phyloP scores from a whole-genome alignment of 2,329 filamentous ascomycete species.

The Aspergillus uvarum region DNA sequence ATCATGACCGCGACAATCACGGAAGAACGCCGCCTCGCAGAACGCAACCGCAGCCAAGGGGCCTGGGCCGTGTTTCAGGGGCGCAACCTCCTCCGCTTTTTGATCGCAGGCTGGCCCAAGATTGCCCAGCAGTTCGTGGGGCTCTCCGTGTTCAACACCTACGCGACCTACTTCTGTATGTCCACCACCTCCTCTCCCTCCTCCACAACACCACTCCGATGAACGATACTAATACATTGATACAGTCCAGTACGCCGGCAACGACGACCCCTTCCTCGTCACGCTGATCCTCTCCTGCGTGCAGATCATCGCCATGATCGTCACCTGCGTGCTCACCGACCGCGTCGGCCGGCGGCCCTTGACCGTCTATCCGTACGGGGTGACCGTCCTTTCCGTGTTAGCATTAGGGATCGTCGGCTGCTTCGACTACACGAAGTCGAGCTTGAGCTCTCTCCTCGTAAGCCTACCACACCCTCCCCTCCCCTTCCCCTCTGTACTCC shows the following conservation, averaged over 20 bases:
- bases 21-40: constrained; percentile 33
- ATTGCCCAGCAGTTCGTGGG: constrained; percentile 44
- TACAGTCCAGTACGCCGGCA: constrained; percentile 44
- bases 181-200: too few species aligned
- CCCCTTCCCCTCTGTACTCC: background rate
- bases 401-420: constrained; percentile 44
- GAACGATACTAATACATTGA: background rate
- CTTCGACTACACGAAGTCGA: constrained; percentile 38
- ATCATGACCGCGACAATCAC: constrained; percentile 38
- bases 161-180: constrained; percentile 43
- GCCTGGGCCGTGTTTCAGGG: constrained; percentile 40
- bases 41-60: constrained; percentile 29
- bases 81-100: constrained; percentile 38
- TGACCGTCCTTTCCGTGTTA: constrained; percentile 39
- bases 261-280: constrained; percentile 44
- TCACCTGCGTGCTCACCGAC: constrained; percentile 38
- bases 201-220: constrained; percentile 2
- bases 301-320: constrained; percentile 45
- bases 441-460: constrained; percentile 41
- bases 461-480: too few species aligned
- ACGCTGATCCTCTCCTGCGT: constrained; percentile 45
- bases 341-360: constrained; percentile 39
- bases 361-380: constrained; percentile 42
- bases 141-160: constrained; percentile 41
- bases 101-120: constrained; percentile 44